These are phyloP conservation scores for Boletus rex-veris DNA, from an alignment of 768 basidiomycete species.

Conservation along the genomic window DNA sequence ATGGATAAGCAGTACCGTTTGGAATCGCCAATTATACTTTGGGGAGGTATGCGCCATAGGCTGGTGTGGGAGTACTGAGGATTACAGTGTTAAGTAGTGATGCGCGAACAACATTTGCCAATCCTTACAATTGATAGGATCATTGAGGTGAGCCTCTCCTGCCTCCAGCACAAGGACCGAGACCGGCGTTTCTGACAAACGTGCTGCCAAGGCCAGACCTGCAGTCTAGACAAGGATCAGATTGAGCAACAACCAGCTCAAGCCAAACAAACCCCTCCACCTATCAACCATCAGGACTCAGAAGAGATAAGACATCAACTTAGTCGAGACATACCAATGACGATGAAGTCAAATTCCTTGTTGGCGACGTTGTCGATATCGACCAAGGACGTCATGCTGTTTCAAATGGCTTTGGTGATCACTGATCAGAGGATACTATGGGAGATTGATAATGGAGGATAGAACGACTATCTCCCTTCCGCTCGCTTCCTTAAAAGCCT, in stretches of 20 bases:
- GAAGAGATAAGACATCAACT: no score
- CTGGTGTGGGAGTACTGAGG: not conserved
- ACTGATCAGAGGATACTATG: no score
- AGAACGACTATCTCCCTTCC: no score
- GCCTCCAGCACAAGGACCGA: conserved; percentile 1
- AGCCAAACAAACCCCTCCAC: not conserved
- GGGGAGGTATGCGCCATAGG: not conserved
- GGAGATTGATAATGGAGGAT: no score
- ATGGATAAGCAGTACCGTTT: not conserved
- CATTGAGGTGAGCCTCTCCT: not conserved
- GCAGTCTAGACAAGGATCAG: not conserved
- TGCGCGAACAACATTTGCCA: not conserved
- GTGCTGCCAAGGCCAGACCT: not conserved
- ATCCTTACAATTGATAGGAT: not conserved
- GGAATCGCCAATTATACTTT: not conserved
- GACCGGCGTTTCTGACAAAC: not conserved
- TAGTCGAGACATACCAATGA: not conserved
- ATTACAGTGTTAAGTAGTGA: not conserved
- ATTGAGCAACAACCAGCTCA: not conserved
- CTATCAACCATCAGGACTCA: not conserved
- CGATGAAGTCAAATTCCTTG: not conserved
- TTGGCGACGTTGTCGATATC: not conserved
- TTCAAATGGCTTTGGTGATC: no score
- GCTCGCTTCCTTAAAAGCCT: no score
- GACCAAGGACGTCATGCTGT: not conserved